Percentiles rank a stretch among this genome's conserved stretches.
Evolutionary conservation across 2,329 filamentous ascomycete species (phyloP).

Genomic region (Colletotrichum paranaense): DNA sequence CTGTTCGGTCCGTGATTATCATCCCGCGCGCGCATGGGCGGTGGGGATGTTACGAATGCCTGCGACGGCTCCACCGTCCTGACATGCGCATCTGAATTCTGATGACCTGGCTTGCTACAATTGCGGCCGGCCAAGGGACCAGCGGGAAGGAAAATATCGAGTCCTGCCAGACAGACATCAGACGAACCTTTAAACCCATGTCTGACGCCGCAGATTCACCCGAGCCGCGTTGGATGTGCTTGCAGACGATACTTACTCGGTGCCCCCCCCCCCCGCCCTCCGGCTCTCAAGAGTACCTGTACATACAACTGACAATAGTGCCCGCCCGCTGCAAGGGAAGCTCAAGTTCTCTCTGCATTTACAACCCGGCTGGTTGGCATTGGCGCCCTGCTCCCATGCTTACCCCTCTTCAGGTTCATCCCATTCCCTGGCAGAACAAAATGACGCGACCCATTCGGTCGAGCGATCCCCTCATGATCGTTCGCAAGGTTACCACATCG

Average conservation of each 20-base stretch:
- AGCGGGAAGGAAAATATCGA: slow-evolving; percentile 2
- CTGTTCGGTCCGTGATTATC: slow-evolving; percentile 29
- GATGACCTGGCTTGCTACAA: slow-evolving; percentile 12
- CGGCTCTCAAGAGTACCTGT: neutral
- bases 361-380: slow-evolving; percentile 14
- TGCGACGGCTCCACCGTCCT: slow-evolving; percentile 33
- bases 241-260: neutral
- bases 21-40: slow-evolving; percentile 31
- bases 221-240: slow-evolving; percentile 6
- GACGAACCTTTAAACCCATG: slow-evolving; percentile 26
- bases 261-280: neutral
- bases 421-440: slow-evolving; percentile 26
- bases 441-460: slow-evolving; percentile 29
- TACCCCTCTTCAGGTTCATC: slow-evolving; percentile 23
- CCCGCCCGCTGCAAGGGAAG: neutral
- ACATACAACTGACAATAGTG: neutral
- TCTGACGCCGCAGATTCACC: slow-evolving; percentile 17
- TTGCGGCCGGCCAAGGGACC: slow-evolving; percentile 11
- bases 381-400: slow-evolving; percentile 24
- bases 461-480: slow-evolving; percentile 32
- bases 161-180: slow-evolving; percentile 31
- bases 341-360: neutral
- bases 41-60: slow-evolving; percentile 32
- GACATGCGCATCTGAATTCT: slow-evolving; percentile 33
- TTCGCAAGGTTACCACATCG: slow-evolving; percentile 28